Evolutionary conservation across 768 basidiomycete species (phyloP), one percentile per base, ranked within the genome.

Genomic region (Royoungia palumana): DNA sequence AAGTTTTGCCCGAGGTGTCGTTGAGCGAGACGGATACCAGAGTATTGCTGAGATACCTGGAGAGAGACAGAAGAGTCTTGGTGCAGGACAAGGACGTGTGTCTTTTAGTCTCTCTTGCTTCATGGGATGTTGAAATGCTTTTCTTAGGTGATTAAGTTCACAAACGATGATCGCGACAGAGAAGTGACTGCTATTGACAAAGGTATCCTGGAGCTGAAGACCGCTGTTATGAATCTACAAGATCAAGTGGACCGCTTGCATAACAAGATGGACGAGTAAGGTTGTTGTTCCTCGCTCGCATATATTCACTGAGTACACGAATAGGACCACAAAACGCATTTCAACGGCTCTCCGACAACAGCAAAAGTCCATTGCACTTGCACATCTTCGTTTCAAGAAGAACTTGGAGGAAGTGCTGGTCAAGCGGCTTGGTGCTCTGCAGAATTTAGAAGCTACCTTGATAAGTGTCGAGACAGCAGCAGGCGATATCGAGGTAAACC

Each of bases 381-480:
- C 79, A 12, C 81, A 88, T 58, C 72, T 97, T n/a, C 80, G 87
- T 35, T 82, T 85, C 25, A 84, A 84, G 58, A 95, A 92, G 61
- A 82, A 82, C 46, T 71, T 94, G 7, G 87, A 94, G 56, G 88
- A 86, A 12, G 67, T 94, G 0, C 70, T 94, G 14, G 69, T 70
- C 22, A 92, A 92, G 61, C 83, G 93, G 12, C 65, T 94, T 3
- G 78, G 74, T 10, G 84, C 91, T 1, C 71, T 92, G 6, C 79
- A 82, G 48, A 88, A 82, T 32, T 72, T 97, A 8, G 83, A 88
- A 55, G 73, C 80, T 12, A 92, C 93, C 0, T 66, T 96, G 32
- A 71, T 90, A 38, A 78, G 81, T 38, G 90, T 97, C 6, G 92
- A 98, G 68, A 79, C 83, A 4, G 89, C 94, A n/a, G 89, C 89